Conservation (phyloP, 2,329 filamentous ascomycete species). For the Monilinia aucupariae region DNA sequence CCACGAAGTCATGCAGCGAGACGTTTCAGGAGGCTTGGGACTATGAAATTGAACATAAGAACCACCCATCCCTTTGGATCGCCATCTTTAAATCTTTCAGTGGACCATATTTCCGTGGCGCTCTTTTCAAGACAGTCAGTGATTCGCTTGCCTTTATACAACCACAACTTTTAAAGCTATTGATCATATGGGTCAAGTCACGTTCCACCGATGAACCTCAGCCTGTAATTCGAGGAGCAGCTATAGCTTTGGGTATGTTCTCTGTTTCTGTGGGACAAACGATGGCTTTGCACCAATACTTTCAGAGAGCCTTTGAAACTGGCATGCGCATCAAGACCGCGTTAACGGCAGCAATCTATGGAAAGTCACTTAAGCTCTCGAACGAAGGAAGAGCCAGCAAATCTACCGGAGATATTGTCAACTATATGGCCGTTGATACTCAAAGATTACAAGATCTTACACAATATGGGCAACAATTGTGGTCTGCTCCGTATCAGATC, state of each 20-base stretch:
- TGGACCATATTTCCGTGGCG: constrained; percentile 73
- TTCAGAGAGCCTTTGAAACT: constrained; percentile 88
- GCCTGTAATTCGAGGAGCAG: constrained; percentile 75
- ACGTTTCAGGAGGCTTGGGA: constrained; percentile 72
- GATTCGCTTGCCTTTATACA: constrained; percentile 84
- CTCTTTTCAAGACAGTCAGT: constrained; percentile 82
- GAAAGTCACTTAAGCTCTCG: constrained; percentile 82
- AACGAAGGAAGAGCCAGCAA: constrained; percentile 87
- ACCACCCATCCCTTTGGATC: constrained; percentile 79
- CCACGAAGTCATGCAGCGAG: constrained; percentile 66
- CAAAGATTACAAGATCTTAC: constrained; percentile 91
- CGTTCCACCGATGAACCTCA: constrained; percentile 61
- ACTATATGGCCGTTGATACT: constrained; percentile 98
- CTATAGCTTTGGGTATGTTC: constrained; percentile 92
- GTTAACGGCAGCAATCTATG: constrained; percentile 84
- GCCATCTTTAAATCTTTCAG: constrained; percentile 81
- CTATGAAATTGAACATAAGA: constrained; percentile 61
- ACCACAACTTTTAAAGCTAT: constrained; percentile 77
- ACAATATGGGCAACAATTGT: constrained; percentile 90
- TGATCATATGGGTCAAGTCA: constrained; percentile 81
- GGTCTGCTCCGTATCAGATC: constrained; percentile 97
- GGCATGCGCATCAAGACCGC: constrained; percentile 96
- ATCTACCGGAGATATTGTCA: constrained; percentile 95
- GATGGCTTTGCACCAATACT: constrained; percentile 91
- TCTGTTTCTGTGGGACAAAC: constrained; percentile 80